Evolutionary conservation across 257 asterid genomes (phyloP).

Genomic region (Scutellaria galericulata): DNA sequence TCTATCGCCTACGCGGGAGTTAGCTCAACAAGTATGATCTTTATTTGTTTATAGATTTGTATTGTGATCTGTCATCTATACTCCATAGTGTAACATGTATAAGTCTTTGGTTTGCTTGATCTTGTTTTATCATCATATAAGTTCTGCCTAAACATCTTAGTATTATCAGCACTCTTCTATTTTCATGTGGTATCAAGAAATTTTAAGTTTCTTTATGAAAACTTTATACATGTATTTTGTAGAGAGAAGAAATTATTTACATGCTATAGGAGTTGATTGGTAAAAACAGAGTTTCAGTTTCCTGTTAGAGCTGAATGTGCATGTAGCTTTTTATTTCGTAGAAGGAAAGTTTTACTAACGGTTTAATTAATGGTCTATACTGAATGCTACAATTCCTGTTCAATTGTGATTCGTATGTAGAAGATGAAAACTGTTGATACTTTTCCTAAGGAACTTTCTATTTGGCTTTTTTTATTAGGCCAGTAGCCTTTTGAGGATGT

Average conservation of each 20-base stretch:
- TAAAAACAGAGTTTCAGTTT: neutral
- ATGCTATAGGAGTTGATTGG: neutral
- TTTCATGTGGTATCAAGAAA: neutral
- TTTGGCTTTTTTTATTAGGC: neutral
- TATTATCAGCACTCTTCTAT: too few relatives aligned
- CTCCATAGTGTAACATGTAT: neutral
- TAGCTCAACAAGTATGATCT: constrained; percentile 90
- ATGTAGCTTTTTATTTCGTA: neutral
- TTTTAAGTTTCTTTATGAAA: neutral
- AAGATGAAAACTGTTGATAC: neutral
- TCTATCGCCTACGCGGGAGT: constrained; percentile 94
- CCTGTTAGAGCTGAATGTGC: neutral
- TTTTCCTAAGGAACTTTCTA: neutral
- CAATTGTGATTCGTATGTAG: neutral
- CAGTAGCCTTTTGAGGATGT: neutral
- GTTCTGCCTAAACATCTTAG: neutral
- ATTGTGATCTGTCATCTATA: neutral
- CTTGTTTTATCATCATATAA: neutral
- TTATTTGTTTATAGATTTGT: neutral
- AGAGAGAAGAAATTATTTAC: neutral
- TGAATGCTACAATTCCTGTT: neutral
- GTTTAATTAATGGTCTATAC: neutral
- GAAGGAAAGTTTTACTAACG: neutral
- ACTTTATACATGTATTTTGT: neutral
- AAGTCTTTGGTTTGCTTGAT: neutral